Percentiles rank a stretch among this genome's conserved stretches.
Conservation (phyloP, 2,329 filamentous ascomycete species). For the Hysterium pulicare region DNA sequence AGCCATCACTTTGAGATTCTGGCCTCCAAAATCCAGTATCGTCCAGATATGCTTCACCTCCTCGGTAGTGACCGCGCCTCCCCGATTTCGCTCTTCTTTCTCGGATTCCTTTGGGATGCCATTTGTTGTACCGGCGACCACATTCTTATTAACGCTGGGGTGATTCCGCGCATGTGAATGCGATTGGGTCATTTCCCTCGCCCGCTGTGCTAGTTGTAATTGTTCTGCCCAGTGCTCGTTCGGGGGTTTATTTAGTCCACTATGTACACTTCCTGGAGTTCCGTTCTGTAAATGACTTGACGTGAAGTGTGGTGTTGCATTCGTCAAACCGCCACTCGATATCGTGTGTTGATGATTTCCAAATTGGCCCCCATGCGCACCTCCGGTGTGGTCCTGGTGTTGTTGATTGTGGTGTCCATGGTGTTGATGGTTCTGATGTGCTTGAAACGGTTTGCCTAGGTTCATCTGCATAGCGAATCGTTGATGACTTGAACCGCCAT, state of each 20-base stretch:
- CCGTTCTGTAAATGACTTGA: slow-evolving; percentile 59
- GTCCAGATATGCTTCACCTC: slow-evolving; percentile 72
- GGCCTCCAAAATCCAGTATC: slow-evolving; percentile 92
- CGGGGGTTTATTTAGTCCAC: slow-evolving; percentile 55
- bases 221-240: slow-evolving; percentile 85
- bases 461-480: slow-evolving; percentile 53
- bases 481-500: slow-evolving; percentile 63
- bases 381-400: slow-evolving; percentile 53
- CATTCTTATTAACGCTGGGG: slow-evolving; percentile 66
- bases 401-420: slow-evolving; percentile 58
- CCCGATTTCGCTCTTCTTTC: slow-evolving; percentile 61
- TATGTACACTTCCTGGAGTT: slow-evolving; percentile 54
- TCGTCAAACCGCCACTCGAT: slow-evolving; percentile 60
- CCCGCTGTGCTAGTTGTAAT: slow-evolving; percentile 73
- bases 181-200: slow-evolving; percentile 64
- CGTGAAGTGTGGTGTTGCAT: slow-evolving; percentile 61
- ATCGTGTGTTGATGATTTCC: slow-evolving; percentile 61
- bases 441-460: slow-evolving; percentile 67
- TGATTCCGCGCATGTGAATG: slow-evolving; percentile 73
- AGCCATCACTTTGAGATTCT: slow-evolving; percentile 81
- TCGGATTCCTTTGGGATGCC: slow-evolving; percentile 48
- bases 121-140: slow-evolving; percentile 53
- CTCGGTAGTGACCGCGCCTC: slow-evolving; percentile 55
- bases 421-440: slow-evolving; percentile 52
- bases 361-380: slow-evolving; percentile 53